Evolutionary conservation across 257 asterid species (phyloP).

Genomic region (Scutellaria minor): DNA sequence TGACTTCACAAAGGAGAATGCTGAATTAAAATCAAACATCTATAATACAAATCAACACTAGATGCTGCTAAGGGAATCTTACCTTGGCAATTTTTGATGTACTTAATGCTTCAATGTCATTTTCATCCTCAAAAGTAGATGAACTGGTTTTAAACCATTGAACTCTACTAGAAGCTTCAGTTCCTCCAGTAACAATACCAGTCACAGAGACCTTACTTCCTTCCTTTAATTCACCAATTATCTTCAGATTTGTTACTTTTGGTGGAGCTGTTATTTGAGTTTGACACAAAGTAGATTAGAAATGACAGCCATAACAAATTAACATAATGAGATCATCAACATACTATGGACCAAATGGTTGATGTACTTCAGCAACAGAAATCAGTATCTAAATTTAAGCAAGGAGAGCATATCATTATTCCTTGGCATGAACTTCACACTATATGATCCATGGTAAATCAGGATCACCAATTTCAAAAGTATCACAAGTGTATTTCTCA

Average conservation of each 20-base stretch:
- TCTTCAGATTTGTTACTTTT: constrained; percentile 73
- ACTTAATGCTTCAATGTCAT: constrained; percentile 75
- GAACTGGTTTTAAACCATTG: constrained; percentile 95
- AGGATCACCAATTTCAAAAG: constrained; percentile 15
- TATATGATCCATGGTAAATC: not conserved
- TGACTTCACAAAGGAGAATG: constrained; percentile 57
- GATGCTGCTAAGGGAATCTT: constrained; percentile 29
- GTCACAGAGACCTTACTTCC: constrained; percentile 91
- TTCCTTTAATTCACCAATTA: constrained; percentile 93
- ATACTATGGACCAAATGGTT: constrained; percentile 9
- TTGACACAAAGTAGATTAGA: constrained; percentile 12
- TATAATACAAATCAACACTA: constrained; percentile 15
- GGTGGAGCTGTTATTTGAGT: constrained; percentile 77
- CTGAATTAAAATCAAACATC: constrained; percentile 18
- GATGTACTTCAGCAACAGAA: constrained; percentile 10
- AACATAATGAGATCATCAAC: constrained; percentile 10
- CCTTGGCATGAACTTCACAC: constrained; percentile 2
- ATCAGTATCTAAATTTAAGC: constrained; percentile 4
- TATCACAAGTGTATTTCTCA: not conserved
- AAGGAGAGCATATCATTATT: not conserved
- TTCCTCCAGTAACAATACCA: constrained; percentile 96
- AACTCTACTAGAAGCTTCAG: constrained; percentile 97
- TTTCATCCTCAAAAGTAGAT: constrained; percentile 69
- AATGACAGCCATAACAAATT: constrained; percentile 6
- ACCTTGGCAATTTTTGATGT: constrained; percentile 96